Percentiles rank a stretch among this genome's conserved stretches.
These are phyloP conservation scores for Hirsutella thompsonii DNA, from an alignment of 2,329 filamentous ascomycete species.

Conservation along the genomic window DNA sequence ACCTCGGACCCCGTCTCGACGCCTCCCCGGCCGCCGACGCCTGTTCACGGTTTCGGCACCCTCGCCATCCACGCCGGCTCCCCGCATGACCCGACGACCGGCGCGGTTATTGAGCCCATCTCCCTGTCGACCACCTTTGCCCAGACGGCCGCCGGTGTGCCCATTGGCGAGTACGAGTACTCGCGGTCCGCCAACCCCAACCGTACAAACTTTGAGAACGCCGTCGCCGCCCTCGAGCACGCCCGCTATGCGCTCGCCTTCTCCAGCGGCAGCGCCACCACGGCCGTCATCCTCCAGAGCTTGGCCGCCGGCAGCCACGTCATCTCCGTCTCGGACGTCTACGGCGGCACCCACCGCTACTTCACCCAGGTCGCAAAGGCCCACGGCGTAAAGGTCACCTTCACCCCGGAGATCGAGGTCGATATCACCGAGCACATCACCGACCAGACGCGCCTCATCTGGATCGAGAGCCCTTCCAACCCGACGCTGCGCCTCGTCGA, in stretches of 20 bases:
- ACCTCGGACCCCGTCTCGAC: constrained; percentile 50
- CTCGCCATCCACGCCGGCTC: constrained; percentile 89
- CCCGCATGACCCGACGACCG: constrained; percentile 80
- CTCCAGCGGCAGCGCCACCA: constrained; percentile 86
- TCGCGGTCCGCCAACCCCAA: constrained; percentile 90
- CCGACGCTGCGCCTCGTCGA: constrained; percentile 88
- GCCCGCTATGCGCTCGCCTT: constrained; percentile 90
- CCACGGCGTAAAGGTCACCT: constrained; percentile 88
- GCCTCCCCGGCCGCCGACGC: constrained; percentile 57
- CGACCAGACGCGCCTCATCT: constrained; percentile 82
- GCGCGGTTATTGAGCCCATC: constrained; percentile 92
- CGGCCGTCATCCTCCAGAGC: constrained; percentile 84
- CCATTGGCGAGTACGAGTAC: constrained; percentile 86
- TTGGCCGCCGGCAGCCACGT: constrained; percentile 86
- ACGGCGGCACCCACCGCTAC: constrained; percentile 95
- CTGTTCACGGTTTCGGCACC: constrained; percentile 76
- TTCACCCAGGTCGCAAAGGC: constrained; percentile 96
- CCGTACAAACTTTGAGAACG: constrained; percentile 83
- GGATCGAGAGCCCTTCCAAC: constrained; percentile 92
- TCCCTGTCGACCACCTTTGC: constrained; percentile 93
- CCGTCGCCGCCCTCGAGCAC: constrained; percentile 84
- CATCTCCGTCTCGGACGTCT: constrained; percentile 92
- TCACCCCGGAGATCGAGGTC: constrained; percentile 82
- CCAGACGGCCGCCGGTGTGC: constrained; percentile 78
- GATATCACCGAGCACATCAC: constrained; percentile 78